Base-by-base conservation (phyloP, 306 rosid genomes). In the Dalbergia cultrata region DNA sequence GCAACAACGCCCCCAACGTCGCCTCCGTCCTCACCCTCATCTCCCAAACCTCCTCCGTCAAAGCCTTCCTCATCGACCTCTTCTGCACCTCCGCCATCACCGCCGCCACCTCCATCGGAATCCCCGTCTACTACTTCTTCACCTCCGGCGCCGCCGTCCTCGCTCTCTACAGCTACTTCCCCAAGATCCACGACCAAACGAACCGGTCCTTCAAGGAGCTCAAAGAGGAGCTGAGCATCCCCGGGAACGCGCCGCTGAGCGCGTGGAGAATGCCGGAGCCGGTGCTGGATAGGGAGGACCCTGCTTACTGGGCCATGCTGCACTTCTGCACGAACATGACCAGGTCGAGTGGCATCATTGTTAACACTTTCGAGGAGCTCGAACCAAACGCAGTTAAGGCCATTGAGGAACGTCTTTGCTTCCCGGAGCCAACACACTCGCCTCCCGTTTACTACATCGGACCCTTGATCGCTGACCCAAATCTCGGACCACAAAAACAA, bases 111-210 rank as follows among this genome's bases (percentile, higher is more conserved):
- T 9, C 53, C 0, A 9, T 78, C 1, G 56, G 18, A 26, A 78
- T 83, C 19, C 83, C 86, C 0, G 80, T 78, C 0, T 78, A 73
- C 73, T 83, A 49, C 56, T 83, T 78, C 72, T 49, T 83, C 80
- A 37, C 83, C 3, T 83, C 83, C 2, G 80, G 86, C 2, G 80
- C 86, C 19, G 80, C 80, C 2, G 54, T 18, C 17, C 67, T 83
- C 3, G 33, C 86, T 0, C n/a, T 79, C 0, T 67, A 1, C 33
- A 66, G 67, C 21, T 78, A 78, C 21, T 73, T 83, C 1, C 86
- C 83, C 0, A 52, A 17, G 0, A 18, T 83, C 14, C 86, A 83
- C 13, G 0, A 37, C 0, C 7, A 45, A 4, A 64, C 57, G 0
- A 17, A 1, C 4, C 0, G 2, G 16, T 78, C 83, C 21, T 72